phyloP scores from a whole-genome alignment of 768 basidiomycete genomes.

The Mycena metata region DNA sequence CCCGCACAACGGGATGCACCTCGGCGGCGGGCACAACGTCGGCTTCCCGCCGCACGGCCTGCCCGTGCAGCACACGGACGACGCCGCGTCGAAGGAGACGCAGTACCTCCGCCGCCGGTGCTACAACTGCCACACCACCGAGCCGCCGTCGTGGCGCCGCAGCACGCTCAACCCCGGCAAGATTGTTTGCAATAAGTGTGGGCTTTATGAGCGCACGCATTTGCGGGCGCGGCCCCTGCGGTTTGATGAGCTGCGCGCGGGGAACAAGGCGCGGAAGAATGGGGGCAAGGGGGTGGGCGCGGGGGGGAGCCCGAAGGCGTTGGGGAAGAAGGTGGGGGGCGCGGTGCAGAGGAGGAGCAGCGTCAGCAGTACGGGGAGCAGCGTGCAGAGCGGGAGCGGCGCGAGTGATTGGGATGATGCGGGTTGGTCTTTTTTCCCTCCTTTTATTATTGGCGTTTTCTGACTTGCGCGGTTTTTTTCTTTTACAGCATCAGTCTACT shows the following conservation, averaged over 20 bases:
- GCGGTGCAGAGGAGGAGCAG: constrained; percentile 70
- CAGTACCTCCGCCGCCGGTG: constrained; percentile 90
- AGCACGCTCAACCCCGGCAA: constrained; percentile 91
- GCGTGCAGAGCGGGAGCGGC: constrained; percentile 69
- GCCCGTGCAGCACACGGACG: constrained; percentile 89
- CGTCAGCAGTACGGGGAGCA: constrained; percentile 69
- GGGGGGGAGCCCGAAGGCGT: constrained; percentile 26
- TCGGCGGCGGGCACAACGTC: not conserved
- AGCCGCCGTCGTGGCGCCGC: constrained; percentile 90
- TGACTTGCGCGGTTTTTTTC: too few relatives aligned
- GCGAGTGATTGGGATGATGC: constrained; percentile 88
- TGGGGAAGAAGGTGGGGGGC: constrained; percentile 18
- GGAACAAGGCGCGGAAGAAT: constrained; percentile 88
- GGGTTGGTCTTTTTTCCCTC: constrained; percentile 62
- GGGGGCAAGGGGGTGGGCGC: constrained; percentile 54
- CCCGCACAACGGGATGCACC: constrained; percentile 51
- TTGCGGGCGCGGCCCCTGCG: constrained; percentile 85
- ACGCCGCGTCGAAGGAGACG: constrained; percentile 91
- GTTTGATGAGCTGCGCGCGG: constrained; percentile 89
- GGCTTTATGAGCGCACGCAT: constrained; percentile 91
- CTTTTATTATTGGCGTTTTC: too few relatives aligned
- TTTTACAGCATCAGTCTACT: constrained; percentile 63
- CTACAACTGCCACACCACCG: constrained; percentile 93
- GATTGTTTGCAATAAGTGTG: constrained; percentile 96
- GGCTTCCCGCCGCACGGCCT: constrained; percentile 63